A percentile compares a stretch with the other conserved stretches of the same genome.
Conservation (phyloP, 495 filamentous ascomycete species). For the Mytilinidion resinicola region DNA sequence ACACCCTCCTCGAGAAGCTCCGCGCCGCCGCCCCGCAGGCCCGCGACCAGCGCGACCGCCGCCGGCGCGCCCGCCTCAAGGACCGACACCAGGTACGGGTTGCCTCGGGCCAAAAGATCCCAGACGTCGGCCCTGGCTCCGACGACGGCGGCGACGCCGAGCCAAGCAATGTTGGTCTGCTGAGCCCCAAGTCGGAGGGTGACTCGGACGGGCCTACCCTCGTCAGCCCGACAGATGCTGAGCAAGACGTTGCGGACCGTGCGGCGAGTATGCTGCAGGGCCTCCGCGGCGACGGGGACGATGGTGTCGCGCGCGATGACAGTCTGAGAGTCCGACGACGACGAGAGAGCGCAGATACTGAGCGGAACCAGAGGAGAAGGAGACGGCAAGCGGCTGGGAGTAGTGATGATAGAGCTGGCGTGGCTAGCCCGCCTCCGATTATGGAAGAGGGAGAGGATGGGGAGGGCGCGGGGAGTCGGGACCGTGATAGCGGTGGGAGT, state of each 20-base stretch:
- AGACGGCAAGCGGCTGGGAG: slow-evolving; percentile 17
- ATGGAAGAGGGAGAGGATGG: slow-evolving; percentile 23
- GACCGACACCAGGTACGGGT: slow-evolving; percentile 89
- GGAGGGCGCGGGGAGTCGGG: not conserved
- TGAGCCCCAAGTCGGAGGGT: slow-evolving; percentile 16
- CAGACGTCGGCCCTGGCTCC: slow-evolving; percentile 46
- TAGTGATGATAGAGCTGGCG: slow-evolving; percentile 13
- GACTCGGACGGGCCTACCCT: slow-evolving; percentile 15
- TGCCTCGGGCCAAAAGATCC: slow-evolving; percentile 77
- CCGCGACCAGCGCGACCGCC: slow-evolving; percentile 76
- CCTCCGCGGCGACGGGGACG: slow-evolving; percentile 60
- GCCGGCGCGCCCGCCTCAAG: slow-evolving; percentile 79
- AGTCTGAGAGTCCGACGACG: slow-evolving; percentile 31
- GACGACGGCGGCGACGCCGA: slow-evolving; percentile 42
- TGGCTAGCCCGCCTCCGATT: slow-evolving; percentile 19
- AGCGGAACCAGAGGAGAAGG: slow-evolving; percentile 29
- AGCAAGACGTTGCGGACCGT: slow-evolving; percentile 60
- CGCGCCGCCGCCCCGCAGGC: slow-evolving; percentile 88
- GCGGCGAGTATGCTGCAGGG: slow-evolving; percentile 78
- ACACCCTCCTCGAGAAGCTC: slow-evolving; percentile 90
- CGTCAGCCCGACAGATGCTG: slow-evolving; percentile 27
- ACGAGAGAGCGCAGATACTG: slow-evolving; percentile 33
- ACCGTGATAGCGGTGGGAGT: not conserved
- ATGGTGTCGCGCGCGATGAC: slow-evolving; percentile 42
- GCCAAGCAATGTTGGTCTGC: slow-evolving; percentile 5